Evolutionary conservation across 257 asterid genomes (phyloP), one percentile per base, ranked within the genome.

Genomic region (Solanum boliviense): DNA sequence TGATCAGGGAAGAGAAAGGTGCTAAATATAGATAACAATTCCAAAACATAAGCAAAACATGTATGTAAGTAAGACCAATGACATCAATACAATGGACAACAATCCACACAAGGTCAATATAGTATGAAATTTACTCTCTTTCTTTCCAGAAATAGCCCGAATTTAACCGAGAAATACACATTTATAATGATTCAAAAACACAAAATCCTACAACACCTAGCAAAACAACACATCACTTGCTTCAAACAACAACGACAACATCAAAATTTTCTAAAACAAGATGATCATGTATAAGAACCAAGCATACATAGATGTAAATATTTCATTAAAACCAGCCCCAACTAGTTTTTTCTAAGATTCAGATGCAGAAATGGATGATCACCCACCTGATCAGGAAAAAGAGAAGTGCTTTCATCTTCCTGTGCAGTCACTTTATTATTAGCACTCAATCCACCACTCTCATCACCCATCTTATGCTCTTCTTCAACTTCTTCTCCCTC

Each of bases 401-500:
- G 84, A 7, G 91, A n/a, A 72, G 84, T 84, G 5, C 29, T 34
- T 16, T 84, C 91, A 56, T 90, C 92, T 23, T 90, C 92, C 67
- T 89, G 91, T 38, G 60, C 94, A 12, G 90, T 89, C 39, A 36
- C 91, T 86, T 89, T 89, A 62, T 87, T 90, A 83, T 92, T 91
- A 78, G 90, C 94, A 91, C 94, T 92, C 88, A 89, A 74, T 0
- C 92, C 92, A 34, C 92, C 93, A 86, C 93, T 92, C 70, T 82
- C 88, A 62, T 92, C 94, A 82, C 84, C 93, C 94, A 92, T 92
- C 52, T 87, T 60, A 56, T 52, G 36, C 36, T 76, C 90, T 35
- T 52, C 87, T 12, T 78, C 73, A 13, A 35, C 87, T 56, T 65
- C 89, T 35, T 84, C 65, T 83, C 56, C 85, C 48, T 29, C 87